Conservation (phyloP, 495 filamentous ascomycete species). For the Tetracladium marchalianum region DNA sequence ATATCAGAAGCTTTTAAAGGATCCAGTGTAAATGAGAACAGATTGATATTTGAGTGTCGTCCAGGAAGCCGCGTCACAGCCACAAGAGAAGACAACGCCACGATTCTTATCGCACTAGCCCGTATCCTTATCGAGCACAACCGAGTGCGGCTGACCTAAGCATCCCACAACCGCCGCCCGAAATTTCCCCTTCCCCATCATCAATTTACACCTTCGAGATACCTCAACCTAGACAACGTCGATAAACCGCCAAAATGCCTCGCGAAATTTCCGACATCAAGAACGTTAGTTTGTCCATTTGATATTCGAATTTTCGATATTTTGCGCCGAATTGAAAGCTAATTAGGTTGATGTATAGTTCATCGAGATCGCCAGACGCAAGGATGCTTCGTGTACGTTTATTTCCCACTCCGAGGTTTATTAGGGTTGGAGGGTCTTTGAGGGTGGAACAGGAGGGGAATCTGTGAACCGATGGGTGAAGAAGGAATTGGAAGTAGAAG, state of each 20-base stretch:
- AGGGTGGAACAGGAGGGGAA: constrained; percentile 2
- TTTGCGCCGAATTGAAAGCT: background rate
- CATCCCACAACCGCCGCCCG: constrained; percentile 9
- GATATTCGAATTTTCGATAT: background rate
- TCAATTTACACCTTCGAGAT: constrained; percentile 4
- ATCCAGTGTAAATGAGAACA: too few species aligned
- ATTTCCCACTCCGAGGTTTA: background rate
- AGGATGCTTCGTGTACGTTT: constrained; percentile 72
- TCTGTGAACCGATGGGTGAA: background rate
- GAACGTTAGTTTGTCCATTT: constrained; percentile 34
- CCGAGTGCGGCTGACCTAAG: constrained; percentile 15
- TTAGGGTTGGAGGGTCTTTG: background rate
- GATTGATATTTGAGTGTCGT: too few species aligned
- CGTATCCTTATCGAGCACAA: constrained; percentile 4
- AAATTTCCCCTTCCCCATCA: constrained; percentile 11
- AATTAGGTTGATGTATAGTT: constrained; percentile 45
- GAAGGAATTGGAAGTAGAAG: constrained; percentile 14
- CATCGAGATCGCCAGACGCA: constrained; percentile 99
- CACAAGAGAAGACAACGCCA: constrained; percentile 8
- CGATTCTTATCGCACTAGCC: background rate
- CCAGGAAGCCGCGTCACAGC: constrained; percentile 10
- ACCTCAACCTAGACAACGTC: constrained; percentile 10
- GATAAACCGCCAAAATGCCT: constrained; percentile 66
- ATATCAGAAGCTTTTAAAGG: too few species aligned
- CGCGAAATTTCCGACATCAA: constrained; percentile 98